Conservation (phyloP, 352 stramenopile species). For the Blastocystis sp. region DNA sequence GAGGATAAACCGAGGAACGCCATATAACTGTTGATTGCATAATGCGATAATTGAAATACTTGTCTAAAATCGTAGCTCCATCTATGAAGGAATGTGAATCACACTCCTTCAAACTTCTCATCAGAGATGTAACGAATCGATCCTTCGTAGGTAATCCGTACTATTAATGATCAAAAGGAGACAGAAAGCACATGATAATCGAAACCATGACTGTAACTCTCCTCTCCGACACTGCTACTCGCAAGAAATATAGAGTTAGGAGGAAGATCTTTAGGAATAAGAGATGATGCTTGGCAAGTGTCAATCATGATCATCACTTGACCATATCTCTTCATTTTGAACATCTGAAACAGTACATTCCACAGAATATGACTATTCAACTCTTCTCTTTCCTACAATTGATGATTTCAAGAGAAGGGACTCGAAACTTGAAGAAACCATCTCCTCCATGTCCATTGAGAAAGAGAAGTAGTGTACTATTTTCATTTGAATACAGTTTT, state of each 20-base stretch:
- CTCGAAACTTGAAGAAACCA: constrained; percentile 33
- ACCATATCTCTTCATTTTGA: not conserved
- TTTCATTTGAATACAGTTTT: not conserved
- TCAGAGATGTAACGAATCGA: not conserved
- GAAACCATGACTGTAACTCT: constrained; percentile 52
- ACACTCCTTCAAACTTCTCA: not conserved
- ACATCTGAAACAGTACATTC: not conserved
- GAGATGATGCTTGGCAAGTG: constrained; percentile 29
- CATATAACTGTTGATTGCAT: not conserved
- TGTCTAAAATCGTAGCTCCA: not conserved
- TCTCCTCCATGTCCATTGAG: constrained; percentile 47
- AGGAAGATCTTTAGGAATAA: constrained; percentile 19
- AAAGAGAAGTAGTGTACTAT: constrained; percentile 4
- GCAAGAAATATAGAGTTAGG: constrained; percentile 11
- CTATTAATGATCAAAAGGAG: not conserved
- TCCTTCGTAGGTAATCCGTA: constrained; percentile 2
- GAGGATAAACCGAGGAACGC: not conserved
- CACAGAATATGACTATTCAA: not conserved
- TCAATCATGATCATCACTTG: constrained; percentile 30
- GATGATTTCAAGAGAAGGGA: not conserved
- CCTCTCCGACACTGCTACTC: constrained; percentile 25
- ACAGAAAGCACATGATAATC: not conserved
- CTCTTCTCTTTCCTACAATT: constrained; percentile 19
- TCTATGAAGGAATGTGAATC: not conserved
- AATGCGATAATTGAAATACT: not conserved